Evolutionary conservation across 805 yeast genomes (phyloP).

Genomic region (Saccharomyces kudriavzevii): DNA sequence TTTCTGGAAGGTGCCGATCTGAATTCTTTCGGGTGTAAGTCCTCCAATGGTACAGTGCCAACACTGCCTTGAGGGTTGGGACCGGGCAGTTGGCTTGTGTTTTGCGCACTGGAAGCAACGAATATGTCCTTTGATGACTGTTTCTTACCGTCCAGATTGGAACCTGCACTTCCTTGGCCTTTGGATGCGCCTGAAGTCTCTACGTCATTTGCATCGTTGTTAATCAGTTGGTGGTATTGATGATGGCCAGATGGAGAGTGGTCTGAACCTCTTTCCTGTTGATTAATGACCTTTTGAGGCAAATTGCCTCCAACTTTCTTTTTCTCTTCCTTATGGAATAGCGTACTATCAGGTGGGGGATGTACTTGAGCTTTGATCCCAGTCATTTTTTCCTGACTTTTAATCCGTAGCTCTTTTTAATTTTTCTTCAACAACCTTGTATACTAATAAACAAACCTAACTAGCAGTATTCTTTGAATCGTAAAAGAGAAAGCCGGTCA

Average conservation of each 20-base stretch:
- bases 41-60: constrained; percentile 27
- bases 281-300: constrained; percentile 6
- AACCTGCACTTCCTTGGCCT: not conserved
- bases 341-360: not conserved
- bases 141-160: not conserved
- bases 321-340: constrained; percentile 3
- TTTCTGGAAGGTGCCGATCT: constrained; percentile 19
- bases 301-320: constrained; percentile 6
- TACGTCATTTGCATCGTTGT: not conserved
- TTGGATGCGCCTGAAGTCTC: not conserved
- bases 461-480: not conserved
- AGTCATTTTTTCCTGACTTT: not conserved
- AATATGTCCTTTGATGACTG: constrained; percentile 8
- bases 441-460: not conserved
- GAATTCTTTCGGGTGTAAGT: constrained; percentile 19
- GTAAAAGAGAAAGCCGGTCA: not conserved
- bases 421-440: not conserved
- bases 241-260: not conserved
- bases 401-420: not conserved
- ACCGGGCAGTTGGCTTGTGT: constrained; percentile 16
- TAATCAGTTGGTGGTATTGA: not conserved
- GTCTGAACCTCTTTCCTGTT: constrained; percentile 2
- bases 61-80: constrained; percentile 23
- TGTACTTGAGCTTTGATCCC: not conserved
- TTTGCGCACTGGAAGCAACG: constrained; percentile 21